These are phyloP conservation scores for Setaria italica DNA, from an alignment of 202 grass and related monocot species.

Conservation along the genomic window DNA sequence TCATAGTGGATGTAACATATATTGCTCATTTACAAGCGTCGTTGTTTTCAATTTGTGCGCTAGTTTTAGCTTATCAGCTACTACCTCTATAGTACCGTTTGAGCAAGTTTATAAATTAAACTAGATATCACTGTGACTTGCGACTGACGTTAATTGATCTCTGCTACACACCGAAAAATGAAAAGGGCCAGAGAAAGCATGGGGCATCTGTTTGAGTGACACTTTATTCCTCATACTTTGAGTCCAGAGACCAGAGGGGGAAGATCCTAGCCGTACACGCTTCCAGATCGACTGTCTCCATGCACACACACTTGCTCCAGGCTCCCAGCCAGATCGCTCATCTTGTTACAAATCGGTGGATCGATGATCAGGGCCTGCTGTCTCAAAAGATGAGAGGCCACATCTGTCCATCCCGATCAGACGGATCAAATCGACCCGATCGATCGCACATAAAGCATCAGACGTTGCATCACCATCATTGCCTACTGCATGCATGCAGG, in stretches of 20 bases:
- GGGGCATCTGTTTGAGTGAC: background rate
- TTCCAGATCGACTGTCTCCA: slow-evolving; percentile 39
- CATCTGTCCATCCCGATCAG: slow-evolving; percentile 40
- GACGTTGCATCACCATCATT: slow-evolving; percentile 57
- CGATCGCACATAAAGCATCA: slow-evolving; percentile 64
- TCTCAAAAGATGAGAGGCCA: slow-evolving; percentile 81
- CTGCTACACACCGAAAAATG: background rate
- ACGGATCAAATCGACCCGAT: slow-evolving; percentile 51
- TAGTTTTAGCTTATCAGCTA: too few species aligned
- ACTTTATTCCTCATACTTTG: slow-evolving; percentile 56
- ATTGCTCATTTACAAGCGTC: too few species aligned
- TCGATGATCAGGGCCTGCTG: slow-evolving; percentile 22
- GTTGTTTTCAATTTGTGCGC: too few species aligned
- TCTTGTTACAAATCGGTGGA: slow-evolving; percentile 24
- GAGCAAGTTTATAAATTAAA: background rate
- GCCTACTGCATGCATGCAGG: background rate
- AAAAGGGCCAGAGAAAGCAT: background rate
- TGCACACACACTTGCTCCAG: background rate
- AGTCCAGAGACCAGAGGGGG: slow-evolving; percentile 2
- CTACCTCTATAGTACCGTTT: background rate
- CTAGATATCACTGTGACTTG: background rate
- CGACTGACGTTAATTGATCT: slow-evolving; percentile 22
- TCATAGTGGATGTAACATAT: too few species aligned
- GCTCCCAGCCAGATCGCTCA: slow-evolving; percentile 22
- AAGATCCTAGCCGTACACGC: slow-evolving; percentile 52